Base-by-base conservation (phyloP, 306 rosid species). In the Parietaria judaica region DNA sequence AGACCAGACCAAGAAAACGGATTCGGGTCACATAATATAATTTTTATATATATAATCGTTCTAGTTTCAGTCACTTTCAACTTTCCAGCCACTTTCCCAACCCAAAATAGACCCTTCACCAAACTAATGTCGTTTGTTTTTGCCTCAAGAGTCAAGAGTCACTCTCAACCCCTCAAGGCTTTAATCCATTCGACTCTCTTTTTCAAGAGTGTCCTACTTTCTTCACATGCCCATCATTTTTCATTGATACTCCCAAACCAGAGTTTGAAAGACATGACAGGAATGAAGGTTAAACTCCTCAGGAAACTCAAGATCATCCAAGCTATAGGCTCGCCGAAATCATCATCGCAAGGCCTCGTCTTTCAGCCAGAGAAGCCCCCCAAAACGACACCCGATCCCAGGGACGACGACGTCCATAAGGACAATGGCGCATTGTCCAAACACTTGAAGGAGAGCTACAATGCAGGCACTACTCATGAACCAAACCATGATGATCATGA, bases 301-400 rank as follows among this genome's bases (percentile, higher is more conserved):
- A 85, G 69, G 76, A 87, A 86, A 67, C 54, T 85, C 54, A 83
- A 78, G 75, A 73, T 80, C 84, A 63, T 79, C 65, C 86, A 75
- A 58, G 72, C 88, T 56, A 61, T 78, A 45, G 71, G 64, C 66
- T 79, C 76, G 65, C 69, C 76, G 41, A 90, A 78, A 72, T 23
- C 31, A 23, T 23, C 31, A 23, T 23, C 31, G 31, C 85, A 87
- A 80, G 66, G 80, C 79, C 69, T 81, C 23, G 65, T 78, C 72
- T 77, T 76, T 64, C 89, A 83, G 34, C 13, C 11, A 3, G 88
- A 81, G 8, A 74, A 74, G 41, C 23, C 69, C 48, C 72, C 67
- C 56, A 69, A 74, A 64, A 64, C 80, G 56, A 68, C 76, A 61
- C 69, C 72, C 11, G 14, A 64, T 60, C 63, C 36, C 34, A 60